Base-by-base conservation (phyloP, 2,329 filamentous ascomycete species). In the Aspergillus quadricinctus region DNA sequence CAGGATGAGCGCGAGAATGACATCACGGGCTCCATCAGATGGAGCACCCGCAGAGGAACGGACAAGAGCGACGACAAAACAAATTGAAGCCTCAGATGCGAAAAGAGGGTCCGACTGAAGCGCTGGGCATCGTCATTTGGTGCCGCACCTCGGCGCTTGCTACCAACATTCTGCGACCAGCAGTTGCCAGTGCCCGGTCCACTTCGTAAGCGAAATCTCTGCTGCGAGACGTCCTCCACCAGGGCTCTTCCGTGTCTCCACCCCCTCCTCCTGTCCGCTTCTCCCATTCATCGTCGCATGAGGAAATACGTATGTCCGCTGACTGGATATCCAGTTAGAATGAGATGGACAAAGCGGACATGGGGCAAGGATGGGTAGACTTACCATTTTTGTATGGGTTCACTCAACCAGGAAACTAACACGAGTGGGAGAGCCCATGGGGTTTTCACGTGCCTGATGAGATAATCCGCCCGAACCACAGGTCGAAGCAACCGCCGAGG, bases 1-100 rank as follows among this genome's bases (percentile, higher is more conserved):
- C 9, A 14, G 21, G 23, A 51, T 3, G 35, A 25, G 53, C 53
- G 55, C 58, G 55, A 57, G 59, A 57, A 64, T 64, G 64, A 66
- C 59, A 64, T 66, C 63, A 66, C 46, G 9, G 45, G 21, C 43
- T 48, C 23, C 29, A 52, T 43, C 21, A 31, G 40, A 21, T 17
- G 10, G 8, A 37, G 35, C 10, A 52, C n/a, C 50, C 17, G 17
- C 4, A 52, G n/a, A 28, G 17, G 35, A 51, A 37, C 14, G 23
- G 25, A 51, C 8, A 23, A 23, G 29, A 28, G n/a, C 50, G 8
- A 49, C 27, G 11, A 46, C 43, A 27, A 46, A 27, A 11, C 43
- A 46, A 21, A 46, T 46, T 46, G 43, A 27, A 46, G 43, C 10
- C 2, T 23, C 11, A 6, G 43, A 46, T 25, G 27, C 6, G 23